Evolutionary conservation across 2,329 filamentous ascomycete genomes (phyloP), one percentile per base, ranked within the genome.

Genomic region (Diatrype stigma): DNA sequence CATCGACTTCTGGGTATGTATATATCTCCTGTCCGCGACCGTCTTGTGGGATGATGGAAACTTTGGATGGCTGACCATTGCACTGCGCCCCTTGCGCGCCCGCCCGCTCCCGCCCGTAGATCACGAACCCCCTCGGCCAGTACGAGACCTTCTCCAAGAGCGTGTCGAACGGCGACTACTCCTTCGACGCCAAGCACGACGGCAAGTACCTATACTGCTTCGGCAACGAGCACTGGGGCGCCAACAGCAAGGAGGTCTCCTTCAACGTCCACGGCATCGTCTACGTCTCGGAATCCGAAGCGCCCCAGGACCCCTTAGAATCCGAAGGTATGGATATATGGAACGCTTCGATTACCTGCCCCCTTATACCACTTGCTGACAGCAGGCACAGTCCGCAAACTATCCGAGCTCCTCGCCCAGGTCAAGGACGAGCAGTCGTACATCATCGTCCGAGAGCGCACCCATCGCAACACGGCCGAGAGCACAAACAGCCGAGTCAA

Each of bases 251-350:
- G 76, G 94, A 99, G 72, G 93, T 99, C 49, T 96, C 90, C 51
- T 99, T 99, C 84, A 99, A 99, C 71, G 94, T 99, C 48, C 94
- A 99, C 74, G 94, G 94, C 62, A 90, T 99, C 59, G 93, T 99
- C 67, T 99, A 97, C 73, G 91, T 99, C 47, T 88, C 89, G 50
- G 94, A 97, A 72, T 78, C 82, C 53, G 93, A 97, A 63, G 80
- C 87, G 54, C 83, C 89, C 26, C 82, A 87, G 62, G 93, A 97
- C 67, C 94, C 94, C 19, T 78, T 99, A 60, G 94, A 99, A 71
- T 80, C 81, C 57, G 94, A 97, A 84, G 86, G 90, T 93, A 79
- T 56, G 77, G 68, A 3, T 12, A 10, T 8, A 3, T 46, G 12
- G 22, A 23, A 8, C n/a, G 37, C 32, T 35, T 47, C 3, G 11